Conservation (phyloP, 106 monocot species). For the Allium fistulosum region DNA sequence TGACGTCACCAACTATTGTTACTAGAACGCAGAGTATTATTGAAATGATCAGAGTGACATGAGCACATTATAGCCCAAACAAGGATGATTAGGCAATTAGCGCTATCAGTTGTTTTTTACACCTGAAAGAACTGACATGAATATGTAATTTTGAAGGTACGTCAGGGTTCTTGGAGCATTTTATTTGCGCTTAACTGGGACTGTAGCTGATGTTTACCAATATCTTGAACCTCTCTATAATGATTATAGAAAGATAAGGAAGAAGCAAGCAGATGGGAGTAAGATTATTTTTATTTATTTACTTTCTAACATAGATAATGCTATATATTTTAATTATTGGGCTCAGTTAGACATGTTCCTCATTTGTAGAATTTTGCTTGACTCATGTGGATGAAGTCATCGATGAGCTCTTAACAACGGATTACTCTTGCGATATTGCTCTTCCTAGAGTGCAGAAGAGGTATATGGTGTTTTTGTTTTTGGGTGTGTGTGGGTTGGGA, state of each 20-base stretch:
- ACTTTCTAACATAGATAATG: not conserved
- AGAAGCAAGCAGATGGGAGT: constrained; percentile 65
- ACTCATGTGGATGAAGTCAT: constrained; percentile 92
- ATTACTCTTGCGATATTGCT: constrained; percentile 88
- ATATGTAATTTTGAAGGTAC: constrained; percentile 35
- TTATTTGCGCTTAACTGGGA: constrained; percentile 72
- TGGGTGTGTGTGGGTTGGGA: too few species aligned
- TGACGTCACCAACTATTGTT: too few species aligned
- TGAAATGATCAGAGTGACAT: too few species aligned
- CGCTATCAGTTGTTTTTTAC: too few species aligned
- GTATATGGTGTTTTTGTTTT: constrained; percentile 10
- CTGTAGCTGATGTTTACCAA: constrained; percentile 82
- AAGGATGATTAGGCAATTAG: too few species aligned
- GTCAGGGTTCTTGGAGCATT: constrained; percentile 85
- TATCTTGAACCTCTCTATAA: constrained; percentile 94
- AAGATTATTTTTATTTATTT: constrained; percentile 1
- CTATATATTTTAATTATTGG: not conserved
- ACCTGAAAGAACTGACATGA: too few species aligned
- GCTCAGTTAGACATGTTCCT: not conserved
- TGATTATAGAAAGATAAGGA: constrained; percentile 78
- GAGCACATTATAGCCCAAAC: too few species aligned
- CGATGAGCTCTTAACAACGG: constrained; percentile 76
- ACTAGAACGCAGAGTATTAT: too few species aligned
- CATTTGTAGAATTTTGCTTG: constrained; percentile 42
- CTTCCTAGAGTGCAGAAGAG: constrained; percentile 85